These are phyloP conservation scores for Beauveria rudraprayagi DNA, from an alignment of 2,329 filamentous ascomycete species.

Conservation along the genomic window DNA sequence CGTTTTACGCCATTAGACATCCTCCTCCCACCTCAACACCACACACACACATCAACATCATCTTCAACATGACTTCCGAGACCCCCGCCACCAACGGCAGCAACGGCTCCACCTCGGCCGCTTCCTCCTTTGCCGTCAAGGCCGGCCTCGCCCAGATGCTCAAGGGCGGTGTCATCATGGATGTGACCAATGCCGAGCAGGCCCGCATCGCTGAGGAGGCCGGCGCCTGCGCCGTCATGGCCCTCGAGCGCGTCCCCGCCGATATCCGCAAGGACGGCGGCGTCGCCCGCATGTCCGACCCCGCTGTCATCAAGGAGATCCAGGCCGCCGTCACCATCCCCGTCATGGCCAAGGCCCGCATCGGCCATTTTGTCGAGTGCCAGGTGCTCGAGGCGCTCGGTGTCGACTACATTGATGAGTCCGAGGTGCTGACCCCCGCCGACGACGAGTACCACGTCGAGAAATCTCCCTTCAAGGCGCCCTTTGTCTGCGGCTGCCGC, in stretches of 20 bases:
- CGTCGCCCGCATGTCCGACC: slow-evolving; percentile 95
- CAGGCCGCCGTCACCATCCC: slow-evolving; percentile 92
- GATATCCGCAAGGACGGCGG: slow-evolving; percentile 90
- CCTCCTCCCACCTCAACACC: background rate
- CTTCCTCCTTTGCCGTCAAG: slow-evolving; percentile 75
- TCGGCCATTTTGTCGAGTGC: slow-evolving; percentile 96
- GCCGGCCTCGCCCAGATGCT: slow-evolving; percentile 94
- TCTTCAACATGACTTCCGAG: slow-evolving; percentile 28
- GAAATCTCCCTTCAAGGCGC: slow-evolving; percentile 73
- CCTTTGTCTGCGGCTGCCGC: slow-evolving; percentile 94
- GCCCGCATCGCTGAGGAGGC: slow-evolving; percentile 96
- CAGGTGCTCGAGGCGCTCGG: slow-evolving; percentile 94
- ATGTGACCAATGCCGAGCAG: slow-evolving; percentile 88
- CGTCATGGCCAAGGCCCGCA: slow-evolving; percentile 98
- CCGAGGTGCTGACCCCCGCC: slow-evolving; percentile 92
- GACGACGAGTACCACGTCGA: slow-evolving; percentile 87
- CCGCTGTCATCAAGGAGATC: slow-evolving; percentile 88
- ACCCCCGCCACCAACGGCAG: slow-evolving; percentile 13
- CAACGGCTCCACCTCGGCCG: slow-evolving; percentile 25
- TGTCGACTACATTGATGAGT: slow-evolving; percentile 97
- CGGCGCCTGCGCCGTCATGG: slow-evolving; percentile 95
- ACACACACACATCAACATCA: slow-evolving; percentile 6
- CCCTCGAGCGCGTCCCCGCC: slow-evolving; percentile 91
- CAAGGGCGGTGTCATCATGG: slow-evolving; percentile 99
- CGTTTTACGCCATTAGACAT: background rate